These are phyloP conservation scores for Plasmodium berghei DNA, from an alignment of 169 alveolate species.

Conservation along the genomic window DNA sequence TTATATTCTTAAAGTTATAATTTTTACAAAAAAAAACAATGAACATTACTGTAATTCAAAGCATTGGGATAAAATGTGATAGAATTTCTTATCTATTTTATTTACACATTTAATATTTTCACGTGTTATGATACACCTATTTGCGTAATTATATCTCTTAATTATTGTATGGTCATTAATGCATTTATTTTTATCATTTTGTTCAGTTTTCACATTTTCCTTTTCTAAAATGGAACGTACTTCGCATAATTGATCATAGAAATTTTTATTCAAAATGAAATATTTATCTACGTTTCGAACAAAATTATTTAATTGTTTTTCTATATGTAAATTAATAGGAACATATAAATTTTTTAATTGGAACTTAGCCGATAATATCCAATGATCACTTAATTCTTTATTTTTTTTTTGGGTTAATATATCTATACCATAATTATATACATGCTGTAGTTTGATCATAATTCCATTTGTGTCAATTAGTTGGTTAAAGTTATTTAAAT, in stretches of 20 bases:
- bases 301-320: slow-evolving; percentile 42
- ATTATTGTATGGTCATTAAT: not conserved
- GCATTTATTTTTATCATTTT: slow-evolving; percentile 2
- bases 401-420: slow-evolving; percentile 64
- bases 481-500: slow-evolving; percentile 25
- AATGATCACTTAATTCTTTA: slow-evolving; percentile 68
- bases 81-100: slow-evolving; percentile 30
- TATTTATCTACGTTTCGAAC: slow-evolving; percentile 54
- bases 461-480: slow-evolving; percentile 62
- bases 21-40: not conserved
- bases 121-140: slow-evolving; percentile 33
- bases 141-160: slow-evolving; percentile 49
- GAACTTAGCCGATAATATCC: slow-evolving; percentile 58
- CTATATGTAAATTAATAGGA: slow-evolving; percentile 44
- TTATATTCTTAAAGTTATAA: not conserved
- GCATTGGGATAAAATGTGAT: slow-evolving; percentile 18
- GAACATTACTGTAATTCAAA: slow-evolving; percentile 26
- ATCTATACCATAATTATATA: slow-evolving; percentile 70
- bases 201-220: not conserved
- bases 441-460: slow-evolving; percentile 43
- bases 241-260: slow-evolving; percentile 43
- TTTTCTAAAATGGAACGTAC: not conserved
- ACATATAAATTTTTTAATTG: slow-evolving; percentile 21
- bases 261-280: slow-evolving; percentile 39
- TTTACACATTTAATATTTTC: slow-evolving; percentile 47